phyloP scores from a whole-genome alignment of 2,329 filamentous ascomycete species.

The Macrophomina tecta region DNA sequence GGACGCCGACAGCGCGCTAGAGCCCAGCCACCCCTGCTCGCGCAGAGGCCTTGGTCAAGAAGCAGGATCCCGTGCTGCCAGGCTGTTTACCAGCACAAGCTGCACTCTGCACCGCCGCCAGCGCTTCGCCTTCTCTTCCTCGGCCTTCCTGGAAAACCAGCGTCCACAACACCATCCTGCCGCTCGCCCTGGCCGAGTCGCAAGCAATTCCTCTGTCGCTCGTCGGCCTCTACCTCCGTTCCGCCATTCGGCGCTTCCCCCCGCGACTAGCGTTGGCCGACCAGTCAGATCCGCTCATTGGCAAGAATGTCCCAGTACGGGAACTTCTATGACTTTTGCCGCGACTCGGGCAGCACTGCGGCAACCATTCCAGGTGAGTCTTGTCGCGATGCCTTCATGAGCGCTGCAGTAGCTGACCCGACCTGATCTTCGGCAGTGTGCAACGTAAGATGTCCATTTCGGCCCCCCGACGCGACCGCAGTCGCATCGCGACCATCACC shows the following conservation, averaged over 20 bases:
- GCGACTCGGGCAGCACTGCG: slow-evolving; percentile 52
- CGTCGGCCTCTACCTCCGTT: slow-evolving; percentile 5
- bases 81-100: slow-evolving; percentile 24
- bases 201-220: slow-evolving; percentile 4
- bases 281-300: slow-evolving; percentile 7
- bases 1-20: slow-evolving; percentile 21
- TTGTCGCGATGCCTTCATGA: slow-evolving; percentile 29
- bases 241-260: slow-evolving; percentile 8
- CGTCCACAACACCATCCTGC: slow-evolving; percentile 2
- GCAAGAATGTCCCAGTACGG: slow-evolving; percentile 43
- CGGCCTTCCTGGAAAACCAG: slow-evolving; percentile 14
- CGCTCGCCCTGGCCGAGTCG: slow-evolving; percentile 22
- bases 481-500: slow-evolving; percentile 19
- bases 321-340: slow-evolving; percentile 55
- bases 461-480: slow-evolving; percentile 17
- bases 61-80: slow-evolving; percentile 25
- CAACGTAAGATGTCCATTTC: slow-evolving; percentile 48
- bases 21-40: slow-evolving; percentile 25
- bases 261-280: slow-evolving; percentile 17
- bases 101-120: slow-evolving; percentile 14
- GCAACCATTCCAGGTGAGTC: slow-evolving; percentile 50
- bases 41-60: slow-evolving; percentile 22
- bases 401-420: slow-evolving; percentile 30
- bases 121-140: slow-evolving; percentile 14
- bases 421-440: slow-evolving; percentile 45